Evolutionary conservation across 352 stramenopile genomes (phyloP).

Genomic region (Phytophthora fragariae): DNA sequence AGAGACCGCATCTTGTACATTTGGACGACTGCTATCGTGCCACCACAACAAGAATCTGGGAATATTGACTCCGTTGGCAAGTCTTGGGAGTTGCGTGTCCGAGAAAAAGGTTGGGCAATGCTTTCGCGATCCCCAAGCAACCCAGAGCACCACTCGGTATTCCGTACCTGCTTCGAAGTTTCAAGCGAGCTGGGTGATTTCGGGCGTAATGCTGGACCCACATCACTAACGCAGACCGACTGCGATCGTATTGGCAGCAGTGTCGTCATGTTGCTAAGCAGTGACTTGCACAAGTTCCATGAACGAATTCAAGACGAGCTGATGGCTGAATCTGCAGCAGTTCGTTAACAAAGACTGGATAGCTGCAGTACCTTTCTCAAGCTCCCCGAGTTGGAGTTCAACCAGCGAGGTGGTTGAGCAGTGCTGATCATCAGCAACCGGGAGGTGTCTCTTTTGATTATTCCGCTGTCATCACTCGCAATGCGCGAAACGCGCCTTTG

Average conservation of each 20-base stretch:
- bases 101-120: conserved; percentile 31
- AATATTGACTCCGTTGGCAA: background rate
- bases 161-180: conserved; percentile 30
- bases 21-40: conserved; percentile 27
- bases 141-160: conserved; percentile 23
- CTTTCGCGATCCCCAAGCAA: conserved; percentile 18
- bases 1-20: conserved; percentile 30
- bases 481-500: too few species aligned
- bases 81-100: conserved; percentile 17
- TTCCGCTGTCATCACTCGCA: too few species aligned
- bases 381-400: too few species aligned
- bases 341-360: background rate
- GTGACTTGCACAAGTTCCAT: conserved; percentile 24
- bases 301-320: conserved; percentile 20
- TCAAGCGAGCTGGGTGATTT: conserved; percentile 17
- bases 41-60: conserved; percentile 1
- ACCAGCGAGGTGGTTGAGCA: too few species aligned
- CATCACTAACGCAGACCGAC: background rate
- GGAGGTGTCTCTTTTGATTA: too few species aligned
- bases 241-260: conserved; percentile 10
- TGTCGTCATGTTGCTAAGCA: conserved; percentile 23
- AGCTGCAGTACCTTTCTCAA: background rate
- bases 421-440: too few species aligned
- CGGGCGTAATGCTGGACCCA: background rate
- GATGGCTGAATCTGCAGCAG: conserved; percentile 1